Percentiles rank a stretch among this genome's conserved stretches.
Conservation (phyloP, 345 rosid genomes). For the Eucalyptus fibrosa region DNA sequence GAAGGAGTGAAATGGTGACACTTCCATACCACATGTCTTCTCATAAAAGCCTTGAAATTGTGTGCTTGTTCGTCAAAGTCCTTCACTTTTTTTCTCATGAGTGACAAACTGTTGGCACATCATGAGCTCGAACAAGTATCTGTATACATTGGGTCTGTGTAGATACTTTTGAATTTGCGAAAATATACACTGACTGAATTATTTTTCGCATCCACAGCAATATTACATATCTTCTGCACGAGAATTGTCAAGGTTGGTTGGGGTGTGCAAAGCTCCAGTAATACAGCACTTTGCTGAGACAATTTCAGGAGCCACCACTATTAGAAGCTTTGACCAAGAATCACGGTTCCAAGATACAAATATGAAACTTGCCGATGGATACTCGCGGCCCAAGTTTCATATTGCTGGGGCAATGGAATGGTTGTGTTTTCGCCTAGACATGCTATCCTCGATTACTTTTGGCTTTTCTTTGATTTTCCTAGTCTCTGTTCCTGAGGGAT, state of each 20-base stretch:
- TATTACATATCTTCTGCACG: conserved; percentile 62
- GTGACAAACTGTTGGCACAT: background rate
- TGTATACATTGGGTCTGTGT: background rate
- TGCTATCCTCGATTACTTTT: conserved; percentile 57
- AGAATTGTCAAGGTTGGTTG: conserved; percentile 63
- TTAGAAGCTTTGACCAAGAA: conserved; percentile 75
- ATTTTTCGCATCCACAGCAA: conserved; percentile 16
- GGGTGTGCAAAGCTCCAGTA: conserved; percentile 76
- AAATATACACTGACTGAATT: background rate
- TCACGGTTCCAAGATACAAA: conserved; percentile 46
- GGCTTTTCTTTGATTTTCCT: conserved; percentile 57
- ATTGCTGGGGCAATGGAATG: conserved; percentile 65
- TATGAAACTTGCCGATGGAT: conserved; percentile 53
- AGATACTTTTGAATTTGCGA: background rate
- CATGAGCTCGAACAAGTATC: background rate
- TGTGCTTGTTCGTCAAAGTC: background rate
- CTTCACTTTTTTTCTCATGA: background rate
- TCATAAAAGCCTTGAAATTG: background rate
- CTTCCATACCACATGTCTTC: background rate
- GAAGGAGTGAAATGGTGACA: background rate
- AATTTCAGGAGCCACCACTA: conserved; percentile 62
- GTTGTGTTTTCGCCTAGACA: conserved; percentile 71
- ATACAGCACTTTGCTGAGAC: conserved; percentile 87
- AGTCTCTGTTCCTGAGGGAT: conserved; percentile 47
- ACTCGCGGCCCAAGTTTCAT: conserved; percentile 58